Conservation (phyloP, 768 basidiomycete genomes). For the Russula griseocarnosa region DNA sequence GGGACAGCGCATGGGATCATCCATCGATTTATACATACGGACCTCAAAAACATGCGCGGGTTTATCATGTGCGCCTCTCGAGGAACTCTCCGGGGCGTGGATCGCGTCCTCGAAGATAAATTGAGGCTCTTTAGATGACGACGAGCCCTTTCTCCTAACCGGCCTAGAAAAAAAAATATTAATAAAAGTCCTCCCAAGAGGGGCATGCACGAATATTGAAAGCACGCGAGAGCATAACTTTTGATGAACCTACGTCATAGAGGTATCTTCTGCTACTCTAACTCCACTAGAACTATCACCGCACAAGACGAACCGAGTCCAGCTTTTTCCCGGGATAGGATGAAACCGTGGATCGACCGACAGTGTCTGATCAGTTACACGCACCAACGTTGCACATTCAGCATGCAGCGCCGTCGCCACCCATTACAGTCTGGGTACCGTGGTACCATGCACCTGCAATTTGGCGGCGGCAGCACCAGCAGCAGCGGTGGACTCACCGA, state of each 20-base stretch:
- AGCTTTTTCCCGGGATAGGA: conserved; percentile 41
- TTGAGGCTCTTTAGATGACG: conserved; percentile 8
- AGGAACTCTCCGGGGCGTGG: conserved; percentile 51
- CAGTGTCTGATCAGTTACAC: not conserved
- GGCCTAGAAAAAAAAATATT: not conserved
- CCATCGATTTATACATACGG: not conserved
- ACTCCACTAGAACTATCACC: conserved; percentile 37
- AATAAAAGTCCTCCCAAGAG: not conserved
- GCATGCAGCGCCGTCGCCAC: not conserved
- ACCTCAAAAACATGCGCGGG: conserved; percentile 61
- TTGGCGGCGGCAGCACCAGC: not conserved
- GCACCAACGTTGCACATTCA: not conserved
- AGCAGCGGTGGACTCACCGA: conserved; percentile 41
- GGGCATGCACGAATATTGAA: not conserved
- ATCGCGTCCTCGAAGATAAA: conserved; percentile 49
- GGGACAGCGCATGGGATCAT: not conserved
- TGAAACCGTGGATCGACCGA: not conserved
- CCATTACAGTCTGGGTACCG: not conserved
- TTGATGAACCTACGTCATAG: conserved; percentile 14
- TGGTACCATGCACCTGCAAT: not conserved
- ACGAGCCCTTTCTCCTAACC: conserved; percentile 1
- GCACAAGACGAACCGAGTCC: conserved; percentile 62
- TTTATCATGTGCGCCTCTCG: conserved; percentile 32
- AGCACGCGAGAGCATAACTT: not conserved
- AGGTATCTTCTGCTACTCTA: conserved; percentile 33